A percentile compares a stretch with the other conserved stretches of the same genome.
Evolutionary conservation across 2,329 filamentous ascomycete species (phyloP).

Genomic region (Aspergillus clavatus): DNA sequence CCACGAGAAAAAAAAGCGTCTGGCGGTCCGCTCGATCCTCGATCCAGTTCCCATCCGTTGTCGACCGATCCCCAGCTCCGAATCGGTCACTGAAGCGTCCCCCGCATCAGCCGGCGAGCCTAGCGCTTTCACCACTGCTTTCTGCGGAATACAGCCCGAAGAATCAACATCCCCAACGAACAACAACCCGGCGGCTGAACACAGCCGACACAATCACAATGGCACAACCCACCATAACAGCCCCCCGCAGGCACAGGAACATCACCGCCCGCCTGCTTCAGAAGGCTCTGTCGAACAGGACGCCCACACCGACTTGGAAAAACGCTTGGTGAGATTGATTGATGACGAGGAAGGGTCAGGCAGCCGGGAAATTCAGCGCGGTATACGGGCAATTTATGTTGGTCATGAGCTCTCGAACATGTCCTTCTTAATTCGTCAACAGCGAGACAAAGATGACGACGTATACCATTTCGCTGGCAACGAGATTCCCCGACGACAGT

Average conservation of each 20-base stretch:
- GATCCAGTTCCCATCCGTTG: conserved; percentile 46
- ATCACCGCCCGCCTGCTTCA: conserved; percentile 21
- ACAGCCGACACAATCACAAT: conserved; percentile 3
- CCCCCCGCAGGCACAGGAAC: conserved; percentile 13
- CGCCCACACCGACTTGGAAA: conserved; percentile 39
- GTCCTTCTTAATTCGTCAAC: conserved; percentile 51
- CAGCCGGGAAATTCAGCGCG: conserved; percentile 44
- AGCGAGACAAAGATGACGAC: conserved; percentile 39
- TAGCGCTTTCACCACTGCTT: conserved; percentile 25
- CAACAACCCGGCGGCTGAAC: too few relatives aligned
- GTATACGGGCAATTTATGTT: conserved; percentile 51
- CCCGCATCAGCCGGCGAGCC: conserved; percentile 18
- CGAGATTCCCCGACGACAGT: conserved; percentile 40
- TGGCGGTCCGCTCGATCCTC: conserved; percentile 38
- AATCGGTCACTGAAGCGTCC: conserved; percentile 18
- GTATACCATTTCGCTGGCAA: conserved; percentile 44
- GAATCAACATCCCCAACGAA: conserved; percentile 8
- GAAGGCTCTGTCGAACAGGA: conserved; percentile 36
- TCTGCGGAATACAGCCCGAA: conserved; percentile 19
- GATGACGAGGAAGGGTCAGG: conserved; percentile 46
- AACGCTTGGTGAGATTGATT: conserved; percentile 49
- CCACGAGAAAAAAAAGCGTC: conserved; percentile 49
- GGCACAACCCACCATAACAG: conserved; percentile 2
- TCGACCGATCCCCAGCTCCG: conserved; percentile 31
- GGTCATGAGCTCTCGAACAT: conserved; percentile 54